Evolutionary conservation across 768 basidiomycete genomes (phyloP).

Genomic region (Tylopilus subfusipes): DNA sequence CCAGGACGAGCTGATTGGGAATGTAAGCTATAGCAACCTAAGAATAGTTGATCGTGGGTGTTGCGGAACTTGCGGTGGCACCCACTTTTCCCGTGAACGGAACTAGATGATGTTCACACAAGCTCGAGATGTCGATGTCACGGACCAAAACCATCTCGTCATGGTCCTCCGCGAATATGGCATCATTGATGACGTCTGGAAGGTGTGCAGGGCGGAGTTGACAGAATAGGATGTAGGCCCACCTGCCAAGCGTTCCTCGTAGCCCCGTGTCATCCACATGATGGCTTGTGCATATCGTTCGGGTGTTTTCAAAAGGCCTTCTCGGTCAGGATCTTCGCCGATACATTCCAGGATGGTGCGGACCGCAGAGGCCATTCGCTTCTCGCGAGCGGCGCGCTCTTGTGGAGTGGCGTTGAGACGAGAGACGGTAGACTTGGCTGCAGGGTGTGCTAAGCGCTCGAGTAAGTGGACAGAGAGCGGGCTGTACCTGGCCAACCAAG

Average conservation of each 20-base stretch:
- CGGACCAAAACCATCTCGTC: slow-evolving; percentile 99
- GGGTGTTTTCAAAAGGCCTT: slow-evolving; percentile 88
- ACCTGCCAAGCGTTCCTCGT: slow-evolving; percentile 94
- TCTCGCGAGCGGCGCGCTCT: slow-evolving; percentile 69
- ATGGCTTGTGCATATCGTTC: slow-evolving; percentile 95
- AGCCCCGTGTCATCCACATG: slow-evolving; percentile 99
- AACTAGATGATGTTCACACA: slow-evolving; percentile 98
- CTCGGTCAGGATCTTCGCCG: slow-evolving; percentile 95
- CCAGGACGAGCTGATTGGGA: slow-evolving; percentile 90
- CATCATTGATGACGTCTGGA: slow-evolving; percentile 96
- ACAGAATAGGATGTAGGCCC: slow-evolving; percentile 17
- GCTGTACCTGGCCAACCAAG: slow-evolving; percentile 88
- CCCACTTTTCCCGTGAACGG: slow-evolving; percentile 96
- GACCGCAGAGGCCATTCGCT: slow-evolving; percentile 78
- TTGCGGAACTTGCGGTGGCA: slow-evolving; percentile 15
- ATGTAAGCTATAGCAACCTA: slow-evolving; percentile 98
- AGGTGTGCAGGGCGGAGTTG: slow-evolving; percentile 10
- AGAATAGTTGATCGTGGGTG: slow-evolving; percentile 20
- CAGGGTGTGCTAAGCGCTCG: slow-evolving; percentile 11
- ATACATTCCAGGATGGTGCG: slow-evolving; percentile 94
- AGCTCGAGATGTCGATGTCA: slow-evolving; percentile 94
- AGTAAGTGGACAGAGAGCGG: slow-evolving; percentile 5
- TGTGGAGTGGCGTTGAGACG: slow-evolving; percentile 77
- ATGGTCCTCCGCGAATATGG: slow-evolving; percentile 97
- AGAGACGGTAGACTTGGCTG: slow-evolving; percentile 87